Conservation (phyloP, 305 asterid genomes). For the Fraxinus floribunda region DNA sequence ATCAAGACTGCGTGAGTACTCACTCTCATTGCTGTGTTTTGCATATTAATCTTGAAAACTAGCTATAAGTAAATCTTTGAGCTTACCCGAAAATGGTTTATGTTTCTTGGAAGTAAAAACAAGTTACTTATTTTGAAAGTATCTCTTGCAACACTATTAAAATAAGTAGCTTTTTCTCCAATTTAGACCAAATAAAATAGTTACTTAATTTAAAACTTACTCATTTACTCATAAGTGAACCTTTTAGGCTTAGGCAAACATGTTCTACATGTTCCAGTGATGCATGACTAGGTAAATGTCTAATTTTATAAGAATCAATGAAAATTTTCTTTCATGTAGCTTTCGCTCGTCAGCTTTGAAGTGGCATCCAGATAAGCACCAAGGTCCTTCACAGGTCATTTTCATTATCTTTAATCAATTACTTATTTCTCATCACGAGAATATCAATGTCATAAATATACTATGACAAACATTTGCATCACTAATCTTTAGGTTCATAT, state of each 20-base stretch:
- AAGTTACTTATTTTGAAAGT: neutral
- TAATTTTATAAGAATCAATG: neutral
- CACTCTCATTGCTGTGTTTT: constrained; percentile 13
- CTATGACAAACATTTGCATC: neutral
- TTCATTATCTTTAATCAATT: constrained; percentile 4
- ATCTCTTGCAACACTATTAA: neutral
- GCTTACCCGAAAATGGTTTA: neutral
- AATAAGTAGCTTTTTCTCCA: neutral
- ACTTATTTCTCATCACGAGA: neutral
- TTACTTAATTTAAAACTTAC: neutral
- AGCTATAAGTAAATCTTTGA: neutral
- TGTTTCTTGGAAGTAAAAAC: neutral
- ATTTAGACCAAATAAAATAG: neutral
- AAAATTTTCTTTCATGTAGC: constrained; percentile 42
- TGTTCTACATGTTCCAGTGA: neutral
- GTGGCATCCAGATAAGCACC: constrained; percentile 97
- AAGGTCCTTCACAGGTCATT: constrained; percentile 69
- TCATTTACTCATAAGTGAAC: neutral
- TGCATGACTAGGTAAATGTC: neutral
- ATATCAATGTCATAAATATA: neutral
- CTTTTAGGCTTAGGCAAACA: neutral
- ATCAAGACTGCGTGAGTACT: constrained; percentile 87
- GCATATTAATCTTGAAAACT: neutral
- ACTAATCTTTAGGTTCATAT: neutral
- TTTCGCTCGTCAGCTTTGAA: constrained; percentile 77